Evolutionary conservation across 1,139 yeast genomes (phyloP), one percentile per base, ranked within the genome.

Genomic region (Diutina rugosa): DNA sequence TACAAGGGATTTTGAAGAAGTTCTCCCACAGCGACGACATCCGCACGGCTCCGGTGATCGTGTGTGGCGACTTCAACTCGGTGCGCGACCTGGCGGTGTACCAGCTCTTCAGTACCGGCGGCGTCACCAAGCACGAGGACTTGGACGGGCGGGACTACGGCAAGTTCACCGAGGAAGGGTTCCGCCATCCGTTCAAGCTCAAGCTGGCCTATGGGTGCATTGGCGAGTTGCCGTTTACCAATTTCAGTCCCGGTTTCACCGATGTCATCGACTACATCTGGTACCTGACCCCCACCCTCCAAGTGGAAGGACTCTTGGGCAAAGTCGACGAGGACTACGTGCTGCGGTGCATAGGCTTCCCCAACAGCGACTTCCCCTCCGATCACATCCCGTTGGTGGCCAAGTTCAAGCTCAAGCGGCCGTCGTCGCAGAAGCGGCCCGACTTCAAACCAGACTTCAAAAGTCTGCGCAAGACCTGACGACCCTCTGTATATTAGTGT

Each of bases 21-120:
- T 70, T 67, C 61, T 76, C 79, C 58, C 79, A 78, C 55, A 70
- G 77, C 54, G 79, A 79, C 21, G 90, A 83, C 55, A 69, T 82
- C 58, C 84, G 83, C 69, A 84, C 81, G 64, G 72, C 85, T 45
- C 90, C 97, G 26, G 70, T 90, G 60, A 72, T 93, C 46, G 82
- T 95, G 54, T 90, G 97, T 72, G 99, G 99, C 67, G 99, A 95
- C 74, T 91, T 90, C 74, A 95, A 95, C 72, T 91, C 98, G 2
- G 85, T 87, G 56, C 74, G 79, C 44, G 84, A 87, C 64, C 86
- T 95, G 62, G 99, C 99, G 1, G 99, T 93, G 29, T 91, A 90
- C 69, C 95, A 90, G 70, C 76, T 93, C 61, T 81, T 93, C 66
- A 81, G 95, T 41, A 84, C 87, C 38, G 97, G 98, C 48, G 69